Evolutionary conservation across 208 protist species (phyloP).

Genomic region (Wallacemonas sp.): DNA sequence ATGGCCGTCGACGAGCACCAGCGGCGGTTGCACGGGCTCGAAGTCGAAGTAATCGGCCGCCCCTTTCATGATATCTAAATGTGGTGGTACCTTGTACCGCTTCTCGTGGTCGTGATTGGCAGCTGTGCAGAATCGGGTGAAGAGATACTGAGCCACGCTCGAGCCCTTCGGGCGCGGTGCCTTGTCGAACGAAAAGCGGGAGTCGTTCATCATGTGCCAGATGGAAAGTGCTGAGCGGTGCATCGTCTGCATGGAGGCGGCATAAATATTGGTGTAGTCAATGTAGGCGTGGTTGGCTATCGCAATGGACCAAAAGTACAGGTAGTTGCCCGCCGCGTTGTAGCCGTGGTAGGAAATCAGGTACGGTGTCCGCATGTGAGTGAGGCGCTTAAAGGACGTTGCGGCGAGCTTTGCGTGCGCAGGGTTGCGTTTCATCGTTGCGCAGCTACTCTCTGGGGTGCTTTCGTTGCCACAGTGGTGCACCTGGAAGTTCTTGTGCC

Average conservation of each 20-base stretch:
- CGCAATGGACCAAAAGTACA: slow-evolving; percentile 87
- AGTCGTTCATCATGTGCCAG: slow-evolving; percentile 84
- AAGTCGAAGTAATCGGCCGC: slow-evolving; percentile 71
- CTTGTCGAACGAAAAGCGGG: slow-evolving; percentile 71
- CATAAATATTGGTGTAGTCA: slow-evolving; percentile 83
- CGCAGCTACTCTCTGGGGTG: slow-evolving; percentile 26
- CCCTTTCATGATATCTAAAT: slow-evolving; percentile 65
- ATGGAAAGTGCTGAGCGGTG: slow-evolving; percentile 74
- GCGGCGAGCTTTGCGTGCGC: slow-evolving; percentile 63
- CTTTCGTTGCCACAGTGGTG: slow-evolving; percentile 75
- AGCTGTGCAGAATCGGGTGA: slow-evolving; percentile 72
- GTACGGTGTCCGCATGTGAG: slow-evolving; percentile 85
- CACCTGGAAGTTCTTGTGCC: slow-evolving; percentile 62
- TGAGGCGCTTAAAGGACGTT: slow-evolving; percentile 81
- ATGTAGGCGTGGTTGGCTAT: slow-evolving; percentile 91
- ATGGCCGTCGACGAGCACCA: slow-evolving; percentile 86
- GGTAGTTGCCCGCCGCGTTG: slow-evolving; percentile 78
- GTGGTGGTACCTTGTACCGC: slow-evolving; percentile 53
- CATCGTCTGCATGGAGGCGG: slow-evolving; percentile 83
- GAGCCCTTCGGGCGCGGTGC: slow-evolving; percentile 66
- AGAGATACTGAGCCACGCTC: slow-evolving; percentile 82
- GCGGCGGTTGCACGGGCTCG: slow-evolving; percentile 78
- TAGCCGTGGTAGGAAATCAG: slow-evolving; percentile 81
- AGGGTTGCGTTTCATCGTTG: slow-evolving; percentile 40
- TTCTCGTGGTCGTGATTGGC: slow-evolving; percentile 71